Conservation (phyloP, 139 green algal species). For the Nannochloris sp. region DNA sequence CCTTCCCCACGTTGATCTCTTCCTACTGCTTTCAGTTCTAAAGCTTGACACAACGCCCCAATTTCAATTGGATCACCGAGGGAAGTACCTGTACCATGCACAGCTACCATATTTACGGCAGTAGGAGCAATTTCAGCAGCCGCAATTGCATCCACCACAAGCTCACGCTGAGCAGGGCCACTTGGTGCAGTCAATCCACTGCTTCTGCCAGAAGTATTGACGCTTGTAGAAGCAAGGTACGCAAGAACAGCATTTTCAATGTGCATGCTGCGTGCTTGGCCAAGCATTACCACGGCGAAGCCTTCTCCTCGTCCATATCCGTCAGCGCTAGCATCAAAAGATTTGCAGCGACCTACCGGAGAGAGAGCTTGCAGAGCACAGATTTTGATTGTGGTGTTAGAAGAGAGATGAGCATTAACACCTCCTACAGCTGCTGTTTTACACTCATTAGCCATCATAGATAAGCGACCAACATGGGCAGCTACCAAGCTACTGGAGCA, state of each 20-base stretch:
- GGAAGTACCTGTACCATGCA: slow-evolving; percentile 43
- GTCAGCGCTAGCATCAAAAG: slow-evolving; percentile 43
- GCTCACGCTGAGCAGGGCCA: slow-evolving; percentile 53
- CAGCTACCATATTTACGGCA: slow-evolving; percentile 1
- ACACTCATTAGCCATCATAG: slow-evolving; percentile 7
- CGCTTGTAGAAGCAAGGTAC: slow-evolving; percentile 44
- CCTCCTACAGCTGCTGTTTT: slow-evolving; percentile 10
- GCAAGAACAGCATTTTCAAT: neutral
- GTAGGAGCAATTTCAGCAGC: neutral
- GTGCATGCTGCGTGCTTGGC: neutral
- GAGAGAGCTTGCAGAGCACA: slow-evolving; percentile 35
- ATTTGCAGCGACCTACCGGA: slow-evolving; percentile 38
- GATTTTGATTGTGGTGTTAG: slow-evolving; percentile 7
- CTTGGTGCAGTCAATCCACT: slow-evolving; percentile 73
- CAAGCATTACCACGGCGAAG: slow-evolving; percentile 3
- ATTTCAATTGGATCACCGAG: slow-evolving; percentile 35
- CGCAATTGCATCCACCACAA: slow-evolving; percentile 39
- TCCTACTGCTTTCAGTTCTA: slow-evolving; percentile 39
- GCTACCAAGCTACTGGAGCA: slow-evolving; percentile 45
- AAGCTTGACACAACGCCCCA: neutral
- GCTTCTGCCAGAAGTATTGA: slow-evolving; percentile 82
- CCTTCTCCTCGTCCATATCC: slow-evolving; percentile 51
- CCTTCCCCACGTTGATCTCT: neutral
- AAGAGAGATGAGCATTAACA: slow-evolving; percentile 24
- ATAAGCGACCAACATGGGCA: slow-evolving; percentile 18